phyloP scores from a whole-genome alignment of 495 filamentous ascomycete genomes.

The Trichodelitschia bisporula region DNA sequence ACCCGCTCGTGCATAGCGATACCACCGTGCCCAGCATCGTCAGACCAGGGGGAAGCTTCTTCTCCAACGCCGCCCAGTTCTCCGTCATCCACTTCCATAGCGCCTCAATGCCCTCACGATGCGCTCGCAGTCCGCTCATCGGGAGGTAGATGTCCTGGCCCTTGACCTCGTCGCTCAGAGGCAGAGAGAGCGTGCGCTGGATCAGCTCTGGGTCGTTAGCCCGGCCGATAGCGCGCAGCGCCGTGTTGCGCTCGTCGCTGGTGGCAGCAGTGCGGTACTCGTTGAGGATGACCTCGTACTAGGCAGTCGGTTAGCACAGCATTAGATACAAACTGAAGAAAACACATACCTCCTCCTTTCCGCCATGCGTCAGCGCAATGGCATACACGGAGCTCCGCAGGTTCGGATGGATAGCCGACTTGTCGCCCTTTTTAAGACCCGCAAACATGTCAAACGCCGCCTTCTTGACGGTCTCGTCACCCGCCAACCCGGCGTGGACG shows the following conservation, averaged over 20 bases:
- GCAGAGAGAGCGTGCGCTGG: slow-evolving; percentile 48
- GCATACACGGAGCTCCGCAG: slow-evolving; percentile 43
- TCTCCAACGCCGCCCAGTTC: slow-evolving; percentile 62
- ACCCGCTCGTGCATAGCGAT: slow-evolving; percentile 57
- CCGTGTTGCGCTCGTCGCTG: slow-evolving; percentile 88
- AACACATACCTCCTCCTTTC: slow-evolving; percentile 37
- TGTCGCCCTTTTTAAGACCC: slow-evolving; percentile 41
- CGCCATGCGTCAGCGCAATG: slow-evolving; percentile 46
- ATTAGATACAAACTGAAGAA: not conserved
- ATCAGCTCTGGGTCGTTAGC: slow-evolving; percentile 57
- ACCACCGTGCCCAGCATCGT: slow-evolving; percentile 74
- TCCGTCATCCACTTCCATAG: slow-evolving; percentile 63
- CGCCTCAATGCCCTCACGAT: slow-evolving; percentile 52
- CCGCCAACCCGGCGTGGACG: slow-evolving; percentile 35
- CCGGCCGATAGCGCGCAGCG: slow-evolving; percentile 63
- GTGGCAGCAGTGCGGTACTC: slow-evolving; percentile 69
- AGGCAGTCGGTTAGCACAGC: slow-evolving; percentile 7
- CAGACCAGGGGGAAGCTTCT: slow-evolving; percentile 57
- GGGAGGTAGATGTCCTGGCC: slow-evolving; percentile 91
- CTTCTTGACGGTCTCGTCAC: slow-evolving; percentile 32
- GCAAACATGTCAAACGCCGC: slow-evolving; percentile 52
- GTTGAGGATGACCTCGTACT: slow-evolving; percentile 58
- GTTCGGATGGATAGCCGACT: slow-evolving; percentile 46
- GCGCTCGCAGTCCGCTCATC: slow-evolving; percentile 49
- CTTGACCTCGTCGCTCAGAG: slow-evolving; percentile 66